Evolutionary conservation across 2,329 filamentous ascomycete genomes (phyloP).

Genomic region (Ophiostoma montium): DNA sequence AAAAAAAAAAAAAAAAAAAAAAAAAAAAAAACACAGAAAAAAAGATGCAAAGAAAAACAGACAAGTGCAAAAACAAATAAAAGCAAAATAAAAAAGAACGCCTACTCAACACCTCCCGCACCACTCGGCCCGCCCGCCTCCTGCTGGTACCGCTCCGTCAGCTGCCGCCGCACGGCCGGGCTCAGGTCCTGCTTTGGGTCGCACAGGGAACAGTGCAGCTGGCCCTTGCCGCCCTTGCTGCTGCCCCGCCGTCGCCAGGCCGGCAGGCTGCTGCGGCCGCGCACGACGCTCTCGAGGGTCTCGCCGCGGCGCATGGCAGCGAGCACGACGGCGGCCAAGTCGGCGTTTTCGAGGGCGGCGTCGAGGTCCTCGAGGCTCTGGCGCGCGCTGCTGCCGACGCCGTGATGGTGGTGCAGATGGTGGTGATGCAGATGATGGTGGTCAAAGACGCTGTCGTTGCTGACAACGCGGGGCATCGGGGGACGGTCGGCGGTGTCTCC

Average conservation of each 20-base stretch:
- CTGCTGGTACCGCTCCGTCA: background rate
- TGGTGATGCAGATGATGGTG: background rate
- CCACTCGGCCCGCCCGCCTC: background rate
- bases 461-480: background rate
- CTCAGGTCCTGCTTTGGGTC: background rate
- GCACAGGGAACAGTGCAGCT: background rate
- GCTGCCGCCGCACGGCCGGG: background rate
- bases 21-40: background rate
- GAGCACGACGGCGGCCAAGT: conserved; percentile 30
- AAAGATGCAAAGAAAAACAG: background rate
- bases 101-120: background rate
- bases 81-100: background rate
- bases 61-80: background rate
- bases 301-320: conserved; percentile 32
- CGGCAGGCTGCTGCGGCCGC: conserved; percentile 13
- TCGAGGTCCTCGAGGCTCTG: conserved; percentile 23
- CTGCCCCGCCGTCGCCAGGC: background rate
- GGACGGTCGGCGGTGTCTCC: background rate
- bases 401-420: background rate
- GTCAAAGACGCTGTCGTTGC: conserved; percentile 4
- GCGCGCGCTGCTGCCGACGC: conserved; percentile 20
- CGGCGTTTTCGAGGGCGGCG: conserved; percentile 34
- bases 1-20: background rate
- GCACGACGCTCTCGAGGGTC: conserved; percentile 21
- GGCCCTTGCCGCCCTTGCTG: background rate